Percentiles rank a stretch among this genome's conserved stretches.
Conservation (phyloP, 345 rosid species). For the Pistacia integerrima region DNA sequence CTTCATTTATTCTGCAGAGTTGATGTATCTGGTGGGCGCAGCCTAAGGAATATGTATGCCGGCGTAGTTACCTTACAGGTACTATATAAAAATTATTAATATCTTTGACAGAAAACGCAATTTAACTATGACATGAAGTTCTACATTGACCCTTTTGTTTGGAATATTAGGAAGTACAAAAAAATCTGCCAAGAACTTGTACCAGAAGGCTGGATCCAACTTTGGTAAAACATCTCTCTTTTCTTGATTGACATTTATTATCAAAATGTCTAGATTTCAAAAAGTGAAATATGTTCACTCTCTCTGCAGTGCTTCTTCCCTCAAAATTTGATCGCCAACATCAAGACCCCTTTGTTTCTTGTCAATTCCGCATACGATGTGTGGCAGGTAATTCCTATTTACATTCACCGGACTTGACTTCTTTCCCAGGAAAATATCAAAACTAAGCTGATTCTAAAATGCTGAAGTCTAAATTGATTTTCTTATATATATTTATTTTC, state of each 20-base stretch:
- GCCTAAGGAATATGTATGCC: conserved; percentile 60
- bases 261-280: neutral
- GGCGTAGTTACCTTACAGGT: conserved; percentile 92
- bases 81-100: neutral
- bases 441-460: neutral
- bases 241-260: conserved; percentile 7
- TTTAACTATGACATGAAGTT: neutral
- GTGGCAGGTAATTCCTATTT: conserved; percentile 72
- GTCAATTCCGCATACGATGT: conserved; percentile 83
- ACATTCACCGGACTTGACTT: too few relatives aligned
- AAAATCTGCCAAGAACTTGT: conserved; percentile 68
- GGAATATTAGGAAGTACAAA: conserved; percentile 55
- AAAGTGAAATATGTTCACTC: neutral
- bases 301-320: conserved; percentile 80
- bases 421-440: neutral
- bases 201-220: conserved; percentile 75
- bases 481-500: conserved; percentile 9
- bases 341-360: conserved; percentile 76
- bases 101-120: neutral
- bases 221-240: conserved; percentile 54
- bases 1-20: conserved; percentile 39
- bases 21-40: conserved; percentile 82
- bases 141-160: conserved; percentile 6
- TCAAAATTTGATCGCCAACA: conserved; percentile 63
- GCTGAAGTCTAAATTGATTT: neutral